These are phyloP conservation scores for Arabidopsis suecica DNA, from an alignment of 345 rosid genomes.

Conservation along the genomic window DNA sequence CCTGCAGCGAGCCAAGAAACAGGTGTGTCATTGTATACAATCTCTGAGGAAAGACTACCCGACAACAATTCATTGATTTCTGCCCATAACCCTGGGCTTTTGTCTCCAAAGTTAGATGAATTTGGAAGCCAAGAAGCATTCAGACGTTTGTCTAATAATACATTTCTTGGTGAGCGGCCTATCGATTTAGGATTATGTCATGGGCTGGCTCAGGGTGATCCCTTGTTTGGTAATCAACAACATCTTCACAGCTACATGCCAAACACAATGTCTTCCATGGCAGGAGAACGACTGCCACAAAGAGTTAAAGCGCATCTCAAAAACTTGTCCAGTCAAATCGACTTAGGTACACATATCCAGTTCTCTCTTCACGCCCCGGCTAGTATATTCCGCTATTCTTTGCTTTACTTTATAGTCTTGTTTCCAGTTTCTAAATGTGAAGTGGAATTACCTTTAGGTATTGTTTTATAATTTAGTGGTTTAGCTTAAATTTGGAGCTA, in stretches of 20 bases:
- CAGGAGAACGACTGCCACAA: slow-evolving; percentile 72
- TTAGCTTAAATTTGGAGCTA: neutral
- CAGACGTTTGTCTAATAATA: slow-evolving; percentile 41
- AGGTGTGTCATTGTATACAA: slow-evolving; percentile 40
- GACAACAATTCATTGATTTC: slow-evolving; percentile 50
- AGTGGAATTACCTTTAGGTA: neutral
- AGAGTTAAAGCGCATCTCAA: slow-evolving; percentile 74
- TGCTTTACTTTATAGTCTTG: neutral
- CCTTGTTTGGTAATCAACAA: slow-evolving; percentile 51
- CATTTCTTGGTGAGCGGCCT: slow-evolving; percentile 42
- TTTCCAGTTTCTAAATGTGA: neutral
- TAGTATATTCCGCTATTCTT: neutral
- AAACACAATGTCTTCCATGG: slow-evolving; percentile 48
- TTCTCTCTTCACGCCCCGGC: slow-evolving; percentile 19
- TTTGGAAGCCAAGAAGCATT: slow-evolving; percentile 51
- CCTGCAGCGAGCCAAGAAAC: slow-evolving; percentile 48
- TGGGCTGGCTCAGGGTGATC: slow-evolving; percentile 49
- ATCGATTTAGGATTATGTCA: slow-evolving; percentile 59
- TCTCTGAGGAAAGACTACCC: slow-evolving; percentile 53
- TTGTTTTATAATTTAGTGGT: neutral
- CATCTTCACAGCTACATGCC: slow-evolving; percentile 53
- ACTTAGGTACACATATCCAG: slow-evolving; percentile 61
- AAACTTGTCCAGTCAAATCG: slow-evolving; percentile 61
- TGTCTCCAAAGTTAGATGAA: slow-evolving; percentile 50
- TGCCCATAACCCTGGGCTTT: slow-evolving; percentile 49